These are phyloP conservation scores for Yarrowia sp. DNA, from an alignment of 805 yeast species.

Conservation along the genomic window DNA sequence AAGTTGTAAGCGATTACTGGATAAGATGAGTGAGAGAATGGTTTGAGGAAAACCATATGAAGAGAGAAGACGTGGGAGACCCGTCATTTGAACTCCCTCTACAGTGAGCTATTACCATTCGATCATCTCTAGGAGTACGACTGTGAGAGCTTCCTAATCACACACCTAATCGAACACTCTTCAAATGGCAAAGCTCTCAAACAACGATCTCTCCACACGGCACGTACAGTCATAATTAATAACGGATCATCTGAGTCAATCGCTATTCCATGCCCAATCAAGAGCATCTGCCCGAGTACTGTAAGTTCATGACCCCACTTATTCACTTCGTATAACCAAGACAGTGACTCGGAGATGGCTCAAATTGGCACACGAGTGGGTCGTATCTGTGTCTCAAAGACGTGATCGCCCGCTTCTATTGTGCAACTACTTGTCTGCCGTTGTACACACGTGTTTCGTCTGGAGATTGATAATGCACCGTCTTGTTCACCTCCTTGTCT, in stretches of 20 bases:
- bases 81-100: no score
- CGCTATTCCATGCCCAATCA: background rate
- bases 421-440: background rate
- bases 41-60: no score
- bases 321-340: conserved; percentile 1
- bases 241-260: background rate
- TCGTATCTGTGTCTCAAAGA: background rate
- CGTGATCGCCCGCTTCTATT: background rate
- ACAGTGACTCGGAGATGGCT: conserved; percentile 18
- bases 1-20: background rate
- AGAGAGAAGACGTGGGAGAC: background rate
- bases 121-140: no score
- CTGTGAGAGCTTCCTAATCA: no score
- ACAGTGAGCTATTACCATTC: no score
- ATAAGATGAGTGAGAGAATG: no score
- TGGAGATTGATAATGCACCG: background rate
- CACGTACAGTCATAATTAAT: conserved; percentile 7
- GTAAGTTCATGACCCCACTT: conserved; percentile 3
- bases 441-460: background rate
- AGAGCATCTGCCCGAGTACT: background rate
- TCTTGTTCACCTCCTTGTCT: conserved; percentile 6
- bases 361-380: background rate
- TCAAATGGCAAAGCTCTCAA: no score
- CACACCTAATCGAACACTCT: no score
- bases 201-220: no score